phyloP scores from a whole-genome alignment of 1,284 basidiomycete genomes.

The Leccinum pachyderme region DNA sequence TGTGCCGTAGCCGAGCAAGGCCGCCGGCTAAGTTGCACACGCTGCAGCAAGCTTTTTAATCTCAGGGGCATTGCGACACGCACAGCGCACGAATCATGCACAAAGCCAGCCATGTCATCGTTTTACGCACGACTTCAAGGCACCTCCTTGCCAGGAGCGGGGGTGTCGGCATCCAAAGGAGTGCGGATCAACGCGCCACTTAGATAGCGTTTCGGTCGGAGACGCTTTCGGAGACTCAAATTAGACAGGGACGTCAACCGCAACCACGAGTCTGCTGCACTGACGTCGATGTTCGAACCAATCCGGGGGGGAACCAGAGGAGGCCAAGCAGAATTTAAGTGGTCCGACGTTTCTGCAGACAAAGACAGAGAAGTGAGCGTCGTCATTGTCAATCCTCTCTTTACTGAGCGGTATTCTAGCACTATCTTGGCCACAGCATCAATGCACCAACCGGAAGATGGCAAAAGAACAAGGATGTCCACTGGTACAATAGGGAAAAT shows the following conservation, averaged over 20 bases:
- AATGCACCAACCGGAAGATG: constrained; percentile 91
- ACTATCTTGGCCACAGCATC: constrained; percentile 89
- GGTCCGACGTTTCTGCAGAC: constrained; percentile 86
- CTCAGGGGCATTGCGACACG: background rate
- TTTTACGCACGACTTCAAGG: constrained; percentile 4
- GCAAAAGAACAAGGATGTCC: constrained; percentile 94
- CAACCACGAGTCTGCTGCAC: background rate
- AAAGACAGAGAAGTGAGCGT: constrained; percentile 81
- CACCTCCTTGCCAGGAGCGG: background rate
- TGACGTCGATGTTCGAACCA: constrained; percentile 68
- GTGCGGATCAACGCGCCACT: constrained; percentile 23
- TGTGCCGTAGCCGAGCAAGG: background rate
- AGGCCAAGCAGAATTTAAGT: constrained; percentile 89
- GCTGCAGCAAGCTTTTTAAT: background rate
- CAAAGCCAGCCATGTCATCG: background rate
- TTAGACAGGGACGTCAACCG: background rate
- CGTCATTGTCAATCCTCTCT: background rate
- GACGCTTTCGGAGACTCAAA: constrained; percentile 18
- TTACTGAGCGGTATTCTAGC: constrained; percentile 42
- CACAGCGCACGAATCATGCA: constrained; percentile 1
- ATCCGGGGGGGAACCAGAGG: constrained; percentile 83
- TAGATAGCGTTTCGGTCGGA: constrained; percentile 23
- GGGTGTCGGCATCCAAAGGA: constrained; percentile 20
- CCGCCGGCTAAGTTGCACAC: constrained; percentile 1
- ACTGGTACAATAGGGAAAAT: constrained; percentile 83